Percentiles rank a stretch among this genome's conserved stretches.
Conservation (phyloP, 768 basidiomycete genomes). For the Lactarius psammicola region DNA sequence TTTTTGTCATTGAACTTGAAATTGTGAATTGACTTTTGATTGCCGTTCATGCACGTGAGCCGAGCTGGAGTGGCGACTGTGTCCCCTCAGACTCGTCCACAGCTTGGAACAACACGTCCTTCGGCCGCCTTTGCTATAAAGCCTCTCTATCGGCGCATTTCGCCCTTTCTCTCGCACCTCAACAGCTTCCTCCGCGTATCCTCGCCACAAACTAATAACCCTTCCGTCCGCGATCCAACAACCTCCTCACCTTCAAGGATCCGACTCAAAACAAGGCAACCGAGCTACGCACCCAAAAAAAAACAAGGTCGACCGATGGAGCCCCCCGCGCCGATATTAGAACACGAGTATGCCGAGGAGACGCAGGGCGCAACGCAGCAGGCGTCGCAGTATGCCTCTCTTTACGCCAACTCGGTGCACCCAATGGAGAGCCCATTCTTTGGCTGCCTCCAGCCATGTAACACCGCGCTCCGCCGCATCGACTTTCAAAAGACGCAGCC, state of each 20-base stretch:
- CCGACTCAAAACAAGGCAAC: neutral
- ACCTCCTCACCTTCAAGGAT: neutral
- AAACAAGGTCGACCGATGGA: neutral
- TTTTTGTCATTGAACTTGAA: neutral
- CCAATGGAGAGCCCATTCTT: conserved; percentile 25
- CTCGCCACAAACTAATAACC: conserved; percentile 17
- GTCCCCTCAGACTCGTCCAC: neutral
- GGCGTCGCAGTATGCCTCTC: conserved; percentile 16
- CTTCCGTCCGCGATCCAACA: neutral
- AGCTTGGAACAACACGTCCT: neutral
- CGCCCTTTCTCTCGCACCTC: neutral
- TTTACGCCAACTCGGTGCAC: neutral
- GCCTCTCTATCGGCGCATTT: neutral
- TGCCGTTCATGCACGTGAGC: neutral
- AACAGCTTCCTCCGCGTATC: neutral
- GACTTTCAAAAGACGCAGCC: conserved; percentile 24
- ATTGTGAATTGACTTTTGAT: conserved; percentile 2
- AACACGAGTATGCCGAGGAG: conserved; percentile 16
- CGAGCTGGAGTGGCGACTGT: neutral
- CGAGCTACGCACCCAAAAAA: neutral
- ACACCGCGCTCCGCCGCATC: conserved; percentile 14
- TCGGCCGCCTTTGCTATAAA: conserved; percentile 7
- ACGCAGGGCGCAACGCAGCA: conserved; percentile 27
- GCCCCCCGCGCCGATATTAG: neutral
- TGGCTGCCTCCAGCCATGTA: conserved; percentile 22